A percentile compares a stretch with the other conserved stretches of the same genome.
Conservation (phyloP, 768 basidiomycete genomes). For the Roridomyces roridus region DNA sequence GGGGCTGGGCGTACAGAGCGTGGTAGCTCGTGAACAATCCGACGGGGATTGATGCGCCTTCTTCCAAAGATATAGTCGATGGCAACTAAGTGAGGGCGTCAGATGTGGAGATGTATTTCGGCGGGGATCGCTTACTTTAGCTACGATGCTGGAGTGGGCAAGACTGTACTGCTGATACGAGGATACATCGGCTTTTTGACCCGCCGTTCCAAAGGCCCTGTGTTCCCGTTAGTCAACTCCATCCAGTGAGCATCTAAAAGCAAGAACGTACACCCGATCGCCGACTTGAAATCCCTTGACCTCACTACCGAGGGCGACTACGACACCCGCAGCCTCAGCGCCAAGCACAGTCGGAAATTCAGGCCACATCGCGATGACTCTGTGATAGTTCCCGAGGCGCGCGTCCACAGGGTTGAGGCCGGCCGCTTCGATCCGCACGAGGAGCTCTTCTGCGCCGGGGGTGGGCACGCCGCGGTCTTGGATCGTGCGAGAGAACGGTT, state of each 20-base stretch:
- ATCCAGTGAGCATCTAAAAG: conserved; percentile 4
- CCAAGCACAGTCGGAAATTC: conserved; percentile 43
- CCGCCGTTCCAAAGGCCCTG: neutral
- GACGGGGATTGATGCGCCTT: neutral
- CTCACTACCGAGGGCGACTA: conserved; percentile 56
- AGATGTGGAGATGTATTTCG: neutral
- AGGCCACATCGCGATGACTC: neutral
- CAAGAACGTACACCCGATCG: conserved; percentile 58
- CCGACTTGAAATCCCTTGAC: conserved; percentile 55
- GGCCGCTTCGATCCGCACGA: conserved; percentile 52
- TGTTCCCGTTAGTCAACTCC: neutral
- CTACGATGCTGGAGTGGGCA: too few species aligned
- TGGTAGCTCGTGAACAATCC: conserved; percentile 32
- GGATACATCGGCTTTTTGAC: neutral
- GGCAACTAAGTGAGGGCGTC: neutral
- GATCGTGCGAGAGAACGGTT: neutral
- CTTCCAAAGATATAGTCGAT: neutral
- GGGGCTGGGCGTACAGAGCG: conserved; percentile 48
- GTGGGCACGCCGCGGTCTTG: conserved; percentile 34
- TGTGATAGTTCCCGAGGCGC: neutral
- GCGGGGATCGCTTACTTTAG: too few species aligned
- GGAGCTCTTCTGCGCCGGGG: conserved; percentile 54
- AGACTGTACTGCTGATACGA: neutral
- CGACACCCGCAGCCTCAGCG: too few species aligned
- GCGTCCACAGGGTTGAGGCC: conserved; percentile 52